Conservation (phyloP, 345 rosid genomes). For the Nephelium lappaceum region DNA sequence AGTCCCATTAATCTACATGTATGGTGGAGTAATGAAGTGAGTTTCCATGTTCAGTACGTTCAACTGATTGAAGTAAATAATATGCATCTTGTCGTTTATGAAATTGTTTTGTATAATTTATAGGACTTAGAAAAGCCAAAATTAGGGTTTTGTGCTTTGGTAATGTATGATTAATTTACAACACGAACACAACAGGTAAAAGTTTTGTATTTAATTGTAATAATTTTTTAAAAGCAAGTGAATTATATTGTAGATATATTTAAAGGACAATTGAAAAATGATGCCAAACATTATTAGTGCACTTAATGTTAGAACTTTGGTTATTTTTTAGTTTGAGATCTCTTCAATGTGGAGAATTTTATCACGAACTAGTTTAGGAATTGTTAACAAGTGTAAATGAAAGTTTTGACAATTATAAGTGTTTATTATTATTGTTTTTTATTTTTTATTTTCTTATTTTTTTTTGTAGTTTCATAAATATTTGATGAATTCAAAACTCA, state of each 20-base stretch:
- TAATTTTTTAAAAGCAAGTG: no score
- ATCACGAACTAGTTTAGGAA: not conserved
- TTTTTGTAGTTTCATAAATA: no score
- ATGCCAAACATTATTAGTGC: no score
- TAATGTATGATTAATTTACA: no score
- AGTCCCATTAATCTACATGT: constrained; percentile 4
- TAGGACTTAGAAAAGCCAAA: not conserved
- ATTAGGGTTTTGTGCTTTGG: not conserved
- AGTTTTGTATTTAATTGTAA: no score
- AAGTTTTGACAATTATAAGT: not conserved
- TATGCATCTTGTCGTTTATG: not conserved
- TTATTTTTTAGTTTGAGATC: not conserved
- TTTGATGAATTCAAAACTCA: no score
- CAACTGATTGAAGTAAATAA: not conserved
- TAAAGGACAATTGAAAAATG: no score
- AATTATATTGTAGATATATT: no score
- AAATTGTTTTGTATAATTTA: not conserved
- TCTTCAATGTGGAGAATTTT: not conserved
- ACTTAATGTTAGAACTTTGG: not conserved
- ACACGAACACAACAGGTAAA: not conserved
- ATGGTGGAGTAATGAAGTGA: not conserved
- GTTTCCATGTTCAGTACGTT: not conserved
- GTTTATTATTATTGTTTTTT: no score
- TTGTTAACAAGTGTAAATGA: no score
- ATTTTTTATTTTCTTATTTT: no score